A percentile compares a stretch with the other conserved stretches of the same genome.
phyloP scores from a whole-genome alignment of 2,329 filamentous ascomycete genomes.

The Coniochaeta pulveracea region DNA sequence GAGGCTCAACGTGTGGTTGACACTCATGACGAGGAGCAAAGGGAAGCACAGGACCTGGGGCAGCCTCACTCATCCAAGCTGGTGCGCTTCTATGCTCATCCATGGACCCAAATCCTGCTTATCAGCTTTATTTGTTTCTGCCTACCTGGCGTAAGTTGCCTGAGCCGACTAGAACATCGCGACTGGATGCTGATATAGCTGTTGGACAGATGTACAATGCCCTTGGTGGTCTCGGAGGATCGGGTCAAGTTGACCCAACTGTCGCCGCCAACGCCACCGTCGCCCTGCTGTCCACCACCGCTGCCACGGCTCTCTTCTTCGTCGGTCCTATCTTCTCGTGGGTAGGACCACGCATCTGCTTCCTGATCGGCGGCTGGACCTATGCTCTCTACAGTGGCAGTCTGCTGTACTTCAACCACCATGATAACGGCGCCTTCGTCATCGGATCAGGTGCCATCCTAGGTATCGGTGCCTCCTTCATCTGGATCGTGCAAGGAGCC shows the following conservation, averaged over 20 bases:
- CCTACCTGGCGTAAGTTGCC: slow-evolving; percentile 26
- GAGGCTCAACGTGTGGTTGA: neutral
- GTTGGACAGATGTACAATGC: slow-evolving; percentile 33
- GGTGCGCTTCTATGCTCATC: slow-evolving; percentile 24
- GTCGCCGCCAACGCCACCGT: slow-evolving; percentile 34
- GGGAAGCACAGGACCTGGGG: neutral
- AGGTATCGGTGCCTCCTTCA: slow-evolving; percentile 30
- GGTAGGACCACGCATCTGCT: slow-evolving; percentile 28
- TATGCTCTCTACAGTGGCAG: slow-evolving; percentile 32
- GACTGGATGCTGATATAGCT: neutral
- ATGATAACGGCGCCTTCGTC: slow-evolving; percentile 27
- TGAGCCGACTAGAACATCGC: neutral
- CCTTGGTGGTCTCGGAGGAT: slow-evolving; percentile 30
- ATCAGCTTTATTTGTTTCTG: slow-evolving; percentile 39
- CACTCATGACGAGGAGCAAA: neutral
- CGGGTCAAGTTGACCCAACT: slow-evolving; percentile 30
- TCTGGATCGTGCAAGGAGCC: slow-evolving; percentile 34
- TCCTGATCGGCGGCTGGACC: slow-evolving; percentile 32
- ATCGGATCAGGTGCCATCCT: slow-evolving; percentile 31
- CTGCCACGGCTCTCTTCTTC: slow-evolving; percentile 28
- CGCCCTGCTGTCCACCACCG: slow-evolving; percentile 28
- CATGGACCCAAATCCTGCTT: slow-evolving; percentile 34
- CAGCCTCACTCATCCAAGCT: slow-evolving; percentile 10
- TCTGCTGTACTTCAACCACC: slow-evolving; percentile 28
- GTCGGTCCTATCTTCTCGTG: slow-evolving; percentile 30